A percentile compares a stretch with the other conserved stretches of the same genome.
These are phyloP conservation scores for Desmodesmus armatus DNA, from an alignment of 139 green algal species.

Conservation along the genomic window DNA sequence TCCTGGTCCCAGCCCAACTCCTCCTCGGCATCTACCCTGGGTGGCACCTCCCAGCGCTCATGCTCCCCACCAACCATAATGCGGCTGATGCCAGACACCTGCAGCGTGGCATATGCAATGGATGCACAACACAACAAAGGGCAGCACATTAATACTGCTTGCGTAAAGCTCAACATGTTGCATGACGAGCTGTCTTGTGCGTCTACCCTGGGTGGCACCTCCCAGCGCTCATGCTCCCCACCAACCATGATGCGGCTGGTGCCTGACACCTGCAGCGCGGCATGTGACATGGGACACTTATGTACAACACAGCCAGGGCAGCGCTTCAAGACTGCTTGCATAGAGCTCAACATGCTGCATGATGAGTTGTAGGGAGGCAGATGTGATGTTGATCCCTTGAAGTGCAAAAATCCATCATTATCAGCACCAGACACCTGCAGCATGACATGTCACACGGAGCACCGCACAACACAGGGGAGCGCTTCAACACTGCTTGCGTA, in stretches of 20 bases:
- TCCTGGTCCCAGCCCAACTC: too few relatives aligned
- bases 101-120: background rate
- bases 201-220: slow-evolving; percentile 4
- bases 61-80: slow-evolving; percentile 17
- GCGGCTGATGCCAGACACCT: background rate
- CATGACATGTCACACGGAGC: background rate
- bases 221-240: slow-evolving; percentile 2
- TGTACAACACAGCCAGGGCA: too few relatives aligned
- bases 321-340: too few relatives aligned
- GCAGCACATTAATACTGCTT: too few relatives aligned
- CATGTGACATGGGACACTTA: background rate
- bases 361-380: too few relatives aligned
- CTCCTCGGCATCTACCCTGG: too few relatives aligned
- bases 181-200: too few relatives aligned
- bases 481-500: too few relatives aligned
- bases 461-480: too few relatives aligned
- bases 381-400: background rate
- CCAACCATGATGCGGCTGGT: slow-evolving; percentile 23
- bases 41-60: slow-evolving; percentile 9
- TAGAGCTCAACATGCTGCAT: too few relatives aligned
- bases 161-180: too few relatives aligned
- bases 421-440: background rate
- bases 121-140: too few relatives aligned
- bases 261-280: background rate
- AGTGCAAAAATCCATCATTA: background rate